Percentiles rank a stretch among this genome's conserved stretches.
Evolutionary conservation across 768 basidiomycete species (phyloP).

Genomic region (Tylopilus sp.): DNA sequence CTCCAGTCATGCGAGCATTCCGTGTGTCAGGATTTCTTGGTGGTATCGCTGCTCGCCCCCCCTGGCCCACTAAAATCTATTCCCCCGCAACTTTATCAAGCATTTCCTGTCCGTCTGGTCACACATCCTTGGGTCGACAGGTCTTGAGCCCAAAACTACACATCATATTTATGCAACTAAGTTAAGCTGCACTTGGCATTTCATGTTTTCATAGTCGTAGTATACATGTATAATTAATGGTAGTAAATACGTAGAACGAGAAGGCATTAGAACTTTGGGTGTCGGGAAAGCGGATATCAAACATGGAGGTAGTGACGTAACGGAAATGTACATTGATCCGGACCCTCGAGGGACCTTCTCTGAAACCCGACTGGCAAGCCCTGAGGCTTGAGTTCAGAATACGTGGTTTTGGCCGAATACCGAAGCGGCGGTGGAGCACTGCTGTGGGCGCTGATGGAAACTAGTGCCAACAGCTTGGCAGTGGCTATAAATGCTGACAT

Average conservation of each 20-base stretch:
- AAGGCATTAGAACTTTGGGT: not conserved
- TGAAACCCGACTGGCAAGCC: no score
- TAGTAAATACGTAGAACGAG: not conserved
- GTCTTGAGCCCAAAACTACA: slow-evolving; percentile 14
- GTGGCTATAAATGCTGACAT: not conserved
- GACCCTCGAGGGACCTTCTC: no score
- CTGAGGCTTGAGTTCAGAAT: no score
- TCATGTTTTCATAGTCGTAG: not conserved
- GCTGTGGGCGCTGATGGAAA: not conserved
- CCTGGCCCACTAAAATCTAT: slow-evolving; percentile 34
- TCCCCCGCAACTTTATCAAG: slow-evolving; percentile 39
- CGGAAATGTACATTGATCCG: not conserved
- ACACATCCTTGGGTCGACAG: slow-evolving; percentile 51
- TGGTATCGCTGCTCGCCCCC: slow-evolving; percentile 42
- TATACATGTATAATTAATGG: slow-evolving; percentile 5
- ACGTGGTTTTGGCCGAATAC: no score
- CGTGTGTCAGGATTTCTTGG: slow-evolving; percentile 54
- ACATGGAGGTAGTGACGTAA: no score
- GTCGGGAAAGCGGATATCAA: no score
- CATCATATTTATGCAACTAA: slow-evolving; percentile 19
- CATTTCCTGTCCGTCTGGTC: slow-evolving; percentile 58
- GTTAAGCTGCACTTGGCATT: slow-evolving; percentile 8
- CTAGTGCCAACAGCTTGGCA: not conserved
- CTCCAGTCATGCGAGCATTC: not conserved
- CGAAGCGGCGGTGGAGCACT: not conserved